These are phyloP conservation scores for Apiospora kogelbergensis DNA, from an alignment of 2,329 filamentous ascomycete genomes.

Conservation along the genomic window DNA sequence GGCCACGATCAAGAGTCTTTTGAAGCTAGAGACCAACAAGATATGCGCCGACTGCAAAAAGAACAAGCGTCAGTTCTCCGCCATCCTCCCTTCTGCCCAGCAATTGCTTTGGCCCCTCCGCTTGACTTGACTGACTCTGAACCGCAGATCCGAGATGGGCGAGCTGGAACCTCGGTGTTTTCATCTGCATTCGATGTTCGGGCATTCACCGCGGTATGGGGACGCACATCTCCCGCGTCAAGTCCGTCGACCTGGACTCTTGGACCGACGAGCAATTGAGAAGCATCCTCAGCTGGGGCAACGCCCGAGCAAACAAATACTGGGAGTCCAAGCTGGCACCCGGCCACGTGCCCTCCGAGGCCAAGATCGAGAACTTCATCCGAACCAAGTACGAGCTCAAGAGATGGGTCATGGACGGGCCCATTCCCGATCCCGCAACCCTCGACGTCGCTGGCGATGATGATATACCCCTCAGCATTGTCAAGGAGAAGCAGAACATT, in stretches of 20 bases:
- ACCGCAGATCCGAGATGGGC: slow-evolving; percentile 90
- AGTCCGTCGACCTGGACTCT: slow-evolving; percentile 94
- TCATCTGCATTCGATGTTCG: slow-evolving; percentile 96
- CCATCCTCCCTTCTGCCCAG: not conserved
- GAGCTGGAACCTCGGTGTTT: slow-evolving; percentile 97
- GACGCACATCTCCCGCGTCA: slow-evolving; percentile 96
- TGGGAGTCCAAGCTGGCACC: slow-evolving; percentile 94
- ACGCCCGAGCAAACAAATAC: slow-evolving; percentile 95
- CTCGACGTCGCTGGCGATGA: slow-evolving; percentile 84
- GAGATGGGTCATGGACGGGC: slow-evolving; percentile 98
- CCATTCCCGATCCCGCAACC: slow-evolving; percentile 87
- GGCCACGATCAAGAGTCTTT: slow-evolving; percentile 87
- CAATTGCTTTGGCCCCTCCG: not conserved
- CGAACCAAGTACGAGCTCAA: slow-evolving; percentile 98
- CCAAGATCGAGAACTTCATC: slow-evolving; percentile 99
- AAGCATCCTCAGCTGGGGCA: slow-evolving; percentile 94
- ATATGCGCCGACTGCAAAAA: slow-evolving; percentile 97
- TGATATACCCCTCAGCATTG: slow-evolving; percentile 65
- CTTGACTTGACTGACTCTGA: slow-evolving; percentile 6
- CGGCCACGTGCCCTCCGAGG: slow-evolving; percentile 90
- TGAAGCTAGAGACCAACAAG: slow-evolving; percentile 96
- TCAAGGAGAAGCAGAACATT: slow-evolving; percentile 66
- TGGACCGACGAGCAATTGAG: slow-evolving; percentile 99
- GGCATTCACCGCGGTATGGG: slow-evolving; percentile 99
- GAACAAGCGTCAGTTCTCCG: slow-evolving; percentile 77